phyloP scores from a whole-genome alignment of 208 protist species.

The Wallacemonas sp. region DNA sequence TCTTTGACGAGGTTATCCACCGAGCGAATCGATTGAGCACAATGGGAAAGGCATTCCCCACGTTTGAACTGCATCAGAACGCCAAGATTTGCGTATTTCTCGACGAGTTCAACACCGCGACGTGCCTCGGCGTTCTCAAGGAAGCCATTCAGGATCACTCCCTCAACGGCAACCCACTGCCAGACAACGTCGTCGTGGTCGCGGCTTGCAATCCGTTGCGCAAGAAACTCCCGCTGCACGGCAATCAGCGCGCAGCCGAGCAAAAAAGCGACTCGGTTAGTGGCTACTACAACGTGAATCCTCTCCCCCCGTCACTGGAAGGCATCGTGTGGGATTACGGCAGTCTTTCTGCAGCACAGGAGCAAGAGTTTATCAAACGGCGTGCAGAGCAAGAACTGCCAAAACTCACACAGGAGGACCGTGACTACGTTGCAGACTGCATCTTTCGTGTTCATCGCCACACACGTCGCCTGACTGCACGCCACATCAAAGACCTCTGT shows the following conservation, averaged over 20 bases:
- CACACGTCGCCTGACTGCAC: not conserved
- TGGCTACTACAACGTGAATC: too few species aligned
- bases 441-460: not conserved
- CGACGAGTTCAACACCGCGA: too few species aligned
- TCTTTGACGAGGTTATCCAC: too few species aligned
- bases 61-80: too few species aligned
- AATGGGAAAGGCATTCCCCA: too few species aligned
- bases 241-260: not conserved
- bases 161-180: not conserved
- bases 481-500: not conserved
- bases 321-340: not conserved
- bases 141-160: conserved; percentile 11
- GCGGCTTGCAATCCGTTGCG: conserved; percentile 12
- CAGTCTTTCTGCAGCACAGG: not conserved
- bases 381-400: not conserved
- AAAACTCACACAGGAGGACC: not conserved
- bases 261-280: not conserved
- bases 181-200: not conserved
- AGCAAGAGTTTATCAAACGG: not conserved
- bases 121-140: conserved; percentile 14
- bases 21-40: too few species aligned
- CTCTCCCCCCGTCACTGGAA: not conserved
- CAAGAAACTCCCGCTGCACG: not conserved
- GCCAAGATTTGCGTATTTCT: too few species aligned
- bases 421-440: not conserved